A percentile compares a stretch with the other conserved stretches of the same genome.
Conservation (phyloP, 371 early-diverging fungal genomes). For the Lichtheimia ramosa region DNA sequence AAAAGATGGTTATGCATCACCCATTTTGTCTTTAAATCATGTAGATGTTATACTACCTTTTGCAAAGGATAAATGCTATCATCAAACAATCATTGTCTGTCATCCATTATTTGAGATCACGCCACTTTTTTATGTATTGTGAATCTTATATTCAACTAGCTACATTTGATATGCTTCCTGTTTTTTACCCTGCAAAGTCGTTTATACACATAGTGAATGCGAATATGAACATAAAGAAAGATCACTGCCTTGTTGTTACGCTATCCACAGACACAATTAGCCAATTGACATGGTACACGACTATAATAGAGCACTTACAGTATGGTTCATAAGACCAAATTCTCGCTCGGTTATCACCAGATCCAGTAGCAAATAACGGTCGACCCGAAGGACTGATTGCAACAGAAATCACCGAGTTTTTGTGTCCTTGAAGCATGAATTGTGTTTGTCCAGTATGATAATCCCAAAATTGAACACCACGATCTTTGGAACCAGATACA, state of each 20-base stretch:
- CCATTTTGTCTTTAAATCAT: too few species aligned
- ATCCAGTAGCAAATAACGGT: conserved; percentile 93
- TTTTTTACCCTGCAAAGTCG: conserved; percentile 5
- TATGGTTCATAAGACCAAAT: conserved; percentile 81
- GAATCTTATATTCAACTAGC: not conserved
- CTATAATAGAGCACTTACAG: conserved; percentile 7
- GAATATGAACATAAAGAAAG: too few species aligned
- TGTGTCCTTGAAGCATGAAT: conserved; percentile 77
- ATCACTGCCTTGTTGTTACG: too few species aligned
- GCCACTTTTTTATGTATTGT: not conserved
- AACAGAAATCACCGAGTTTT: conserved; percentile 80
- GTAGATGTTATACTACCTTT: too few species aligned
- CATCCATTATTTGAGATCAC: not conserved
- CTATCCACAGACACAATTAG: too few species aligned
- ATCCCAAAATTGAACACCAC: conserved; percentile 96
- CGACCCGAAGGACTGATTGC: conserved; percentile 80
- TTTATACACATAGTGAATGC: conserved; percentile 13
- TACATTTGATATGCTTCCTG: not conserved
- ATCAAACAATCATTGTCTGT: too few species aligned
- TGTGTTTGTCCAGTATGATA: conserved; percentile 75
- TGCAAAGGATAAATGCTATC: too few species aligned
- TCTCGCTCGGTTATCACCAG: conserved; percentile 93
- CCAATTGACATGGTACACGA: too few species aligned
- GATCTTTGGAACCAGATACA: conserved; percentile 93
- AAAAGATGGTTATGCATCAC: too few species aligned